These are phyloP conservation scores for Fusarium sp. DNA, from an alignment of 2,329 filamentous ascomycete species.

Conservation along the genomic window DNA sequence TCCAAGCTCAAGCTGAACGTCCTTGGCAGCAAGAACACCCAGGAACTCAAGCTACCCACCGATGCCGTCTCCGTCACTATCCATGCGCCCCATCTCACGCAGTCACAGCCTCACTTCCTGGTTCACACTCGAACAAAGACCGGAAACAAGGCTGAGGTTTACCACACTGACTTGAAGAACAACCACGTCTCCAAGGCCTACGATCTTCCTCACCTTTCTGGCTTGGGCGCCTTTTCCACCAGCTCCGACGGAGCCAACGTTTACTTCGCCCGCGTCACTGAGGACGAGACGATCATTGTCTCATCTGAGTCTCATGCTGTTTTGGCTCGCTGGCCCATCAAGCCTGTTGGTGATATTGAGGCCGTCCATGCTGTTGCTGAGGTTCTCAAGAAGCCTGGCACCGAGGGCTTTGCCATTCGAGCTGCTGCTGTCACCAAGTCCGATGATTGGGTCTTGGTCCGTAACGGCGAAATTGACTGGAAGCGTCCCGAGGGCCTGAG, in stretches of 20 bases:
- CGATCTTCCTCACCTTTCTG: slow-evolving; percentile 77
- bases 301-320: slow-evolving; percentile 83
- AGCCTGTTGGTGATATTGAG: slow-evolving; percentile 57
- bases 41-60: slow-evolving; percentile 65
- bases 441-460: slow-evolving; percentile 84
- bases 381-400: slow-evolving; percentile 77
- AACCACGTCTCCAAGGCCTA: slow-evolving; percentile 81
- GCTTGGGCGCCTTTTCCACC: slow-evolving; percentile 80
- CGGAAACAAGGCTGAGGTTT: slow-evolving; percentile 86
- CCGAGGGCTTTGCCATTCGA: slow-evolving; percentile 79
- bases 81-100: slow-evolving; percentile 79
- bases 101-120: slow-evolving; percentile 84
- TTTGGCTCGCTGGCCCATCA: slow-evolving; percentile 78
- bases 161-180: slow-evolving; percentile 80
- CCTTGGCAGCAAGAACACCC: slow-evolving; percentile 69
- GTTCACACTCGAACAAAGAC: slow-evolving; percentile 80
- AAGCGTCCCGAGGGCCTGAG: slow-evolving; percentile 83
- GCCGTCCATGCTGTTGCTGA: slow-evolving; percentile 82
- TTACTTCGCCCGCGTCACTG: slow-evolving; percentile 87
- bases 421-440: slow-evolving; percentile 76
- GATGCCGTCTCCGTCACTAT: slow-evolving; percentile 69
- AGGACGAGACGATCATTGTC: slow-evolving; percentile 78
- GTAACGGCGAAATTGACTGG: slow-evolving; percentile 87
- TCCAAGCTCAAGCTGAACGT: slow-evolving; percentile 78
- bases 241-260: slow-evolving; percentile 84